Conservation (phyloP, 805 yeast species). For the Zygosaccharomyces bisporus region DNA sequence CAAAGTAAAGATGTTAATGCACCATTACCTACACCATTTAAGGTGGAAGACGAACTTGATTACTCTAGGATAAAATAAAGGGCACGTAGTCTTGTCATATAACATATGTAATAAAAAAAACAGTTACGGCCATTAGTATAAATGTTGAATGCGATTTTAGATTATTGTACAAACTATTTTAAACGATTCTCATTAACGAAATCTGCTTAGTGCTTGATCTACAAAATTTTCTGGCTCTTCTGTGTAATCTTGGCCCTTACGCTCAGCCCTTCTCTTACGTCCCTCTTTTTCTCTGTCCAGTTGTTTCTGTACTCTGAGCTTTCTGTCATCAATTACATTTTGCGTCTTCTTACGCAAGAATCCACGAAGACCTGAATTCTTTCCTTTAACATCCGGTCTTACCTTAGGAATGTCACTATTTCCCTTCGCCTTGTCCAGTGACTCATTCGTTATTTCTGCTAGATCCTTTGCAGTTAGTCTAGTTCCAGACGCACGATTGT, state of each 20-base stretch:
- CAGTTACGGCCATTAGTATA: not conserved
- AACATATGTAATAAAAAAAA: not conserved
- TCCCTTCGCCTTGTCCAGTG: constrained; percentile 36
- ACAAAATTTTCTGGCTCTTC: constrained; percentile 46
- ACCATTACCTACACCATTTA: constrained; percentile 43
- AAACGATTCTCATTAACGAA: constrained; percentile 16
- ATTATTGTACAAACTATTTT: constrained; percentile 5
- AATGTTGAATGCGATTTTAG: not conserved
- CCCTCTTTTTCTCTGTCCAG: constrained; percentile 68
- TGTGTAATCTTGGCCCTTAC: constrained; percentile 48
- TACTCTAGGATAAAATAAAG: constrained; percentile 15
- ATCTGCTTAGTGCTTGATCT: constrained; percentile 42
- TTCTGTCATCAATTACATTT: constrained; percentile 84
- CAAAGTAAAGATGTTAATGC: constrained; percentile 72
- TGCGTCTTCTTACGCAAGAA: constrained; percentile 77
- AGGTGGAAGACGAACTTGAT: constrained; percentile 32
- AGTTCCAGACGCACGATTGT: constrained; percentile 57
- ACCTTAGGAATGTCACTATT: constrained; percentile 52
- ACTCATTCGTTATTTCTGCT: constrained; percentile 40
- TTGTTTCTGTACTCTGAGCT: constrained; percentile 69
- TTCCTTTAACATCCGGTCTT: constrained; percentile 68
- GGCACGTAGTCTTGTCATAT: not conserved
- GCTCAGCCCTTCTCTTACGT: constrained; percentile 50
- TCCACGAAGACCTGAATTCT: constrained; percentile 78
- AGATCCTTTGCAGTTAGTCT: constrained; percentile 63